These are phyloP conservation scores for Plasmodium knowlesi DNA, from an alignment of 169 alveolate species.

Conservation along the genomic window DNA sequence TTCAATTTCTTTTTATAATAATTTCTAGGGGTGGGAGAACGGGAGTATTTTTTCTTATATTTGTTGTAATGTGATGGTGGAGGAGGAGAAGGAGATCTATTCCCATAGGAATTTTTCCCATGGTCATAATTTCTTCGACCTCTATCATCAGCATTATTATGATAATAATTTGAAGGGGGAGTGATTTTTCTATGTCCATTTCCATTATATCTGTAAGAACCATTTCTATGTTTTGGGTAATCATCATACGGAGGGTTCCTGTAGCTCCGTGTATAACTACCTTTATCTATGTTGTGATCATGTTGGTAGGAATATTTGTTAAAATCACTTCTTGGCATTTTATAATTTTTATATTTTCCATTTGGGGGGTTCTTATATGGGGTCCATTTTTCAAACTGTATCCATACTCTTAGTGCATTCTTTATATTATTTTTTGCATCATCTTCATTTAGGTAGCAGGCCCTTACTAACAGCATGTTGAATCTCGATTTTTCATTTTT, in stretches of 20 bases:
- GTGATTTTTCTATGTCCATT: not conserved
- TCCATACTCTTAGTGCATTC: conserved; percentile 51
- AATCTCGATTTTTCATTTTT: conserved; percentile 54
- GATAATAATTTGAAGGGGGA: conserved; percentile 11
- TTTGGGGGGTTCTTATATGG: conserved; percentile 21
- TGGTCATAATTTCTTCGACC: conserved; percentile 23
- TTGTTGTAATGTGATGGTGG: not conserved
- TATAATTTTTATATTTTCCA: conserved; percentile 23
- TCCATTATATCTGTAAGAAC: conserved; percentile 19
- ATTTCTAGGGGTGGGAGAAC: conserved; percentile 18
- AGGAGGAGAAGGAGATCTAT: conserved; percentile 19
- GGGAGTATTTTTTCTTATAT: conserved; percentile 53
- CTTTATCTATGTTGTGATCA: conserved; percentile 39
- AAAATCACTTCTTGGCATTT: conserved; percentile 23
- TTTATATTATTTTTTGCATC: conserved; percentile 59
- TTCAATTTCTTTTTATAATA: conserved; percentile 32
- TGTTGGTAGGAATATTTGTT: conserved; percentile 43
- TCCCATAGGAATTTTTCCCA: not conserved
- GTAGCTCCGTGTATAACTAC: conserved; percentile 10
- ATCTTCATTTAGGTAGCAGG: conserved; percentile 62
- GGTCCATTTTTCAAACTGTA: conserved; percentile 72
- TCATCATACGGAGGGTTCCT: conserved; percentile 51
- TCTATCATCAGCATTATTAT: conserved; percentile 24
- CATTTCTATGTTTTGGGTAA: conserved; percentile 6
- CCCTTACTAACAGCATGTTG: conserved; percentile 58